Percentiles rank a stretch among this genome's conserved stretches.
Evolutionary conservation across 2,329 filamentous ascomycete genomes (phyloP).

Genomic region (Phialophora expanda): DNA sequence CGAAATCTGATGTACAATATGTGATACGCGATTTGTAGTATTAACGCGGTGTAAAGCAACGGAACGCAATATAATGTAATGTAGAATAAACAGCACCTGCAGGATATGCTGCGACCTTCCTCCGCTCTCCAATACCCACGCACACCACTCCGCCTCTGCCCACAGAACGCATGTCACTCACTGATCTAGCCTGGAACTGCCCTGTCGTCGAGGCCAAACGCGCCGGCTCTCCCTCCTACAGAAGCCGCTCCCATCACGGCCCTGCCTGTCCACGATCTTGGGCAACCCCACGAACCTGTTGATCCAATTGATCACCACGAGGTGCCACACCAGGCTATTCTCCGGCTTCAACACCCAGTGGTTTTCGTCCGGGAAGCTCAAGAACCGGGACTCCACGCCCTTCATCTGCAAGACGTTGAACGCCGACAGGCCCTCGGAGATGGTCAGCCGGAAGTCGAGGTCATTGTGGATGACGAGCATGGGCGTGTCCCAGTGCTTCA

Average conservation of each 20-base stretch:
- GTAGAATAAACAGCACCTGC: neutral
- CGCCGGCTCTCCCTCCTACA: conserved; percentile 27
- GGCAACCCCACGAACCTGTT: conserved; percentile 63
- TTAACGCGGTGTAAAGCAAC: neutral
- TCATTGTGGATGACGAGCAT: conserved; percentile 90
- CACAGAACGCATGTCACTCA: neutral
- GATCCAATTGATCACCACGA: conserved; percentile 79
- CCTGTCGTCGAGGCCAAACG: conserved; percentile 1
- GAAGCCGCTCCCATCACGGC: conserved; percentile 35
- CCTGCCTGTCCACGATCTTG: conserved; percentile 47
- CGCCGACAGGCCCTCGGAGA: conserved; percentile 81
- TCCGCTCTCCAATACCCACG: too few species aligned
- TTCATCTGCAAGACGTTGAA: conserved; percentile 84
- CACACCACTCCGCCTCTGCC: neutral
- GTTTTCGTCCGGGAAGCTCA: conserved; percentile 81
- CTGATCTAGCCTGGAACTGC: conserved; percentile 28
- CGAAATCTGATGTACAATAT: neutral
- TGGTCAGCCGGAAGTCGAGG: conserved; percentile 83
- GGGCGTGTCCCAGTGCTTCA: conserved; percentile 79
- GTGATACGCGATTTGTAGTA: neutral
- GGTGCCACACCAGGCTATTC: conserved; percentile 89
- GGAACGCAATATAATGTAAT: neutral
- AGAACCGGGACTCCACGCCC: conserved; percentile 74
- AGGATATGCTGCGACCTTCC: too few species aligned
- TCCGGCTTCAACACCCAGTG: conserved; percentile 90